Conservation (phyloP, 2,329 filamentous ascomycete genomes). For the Nectriaceae sp. region DNA sequence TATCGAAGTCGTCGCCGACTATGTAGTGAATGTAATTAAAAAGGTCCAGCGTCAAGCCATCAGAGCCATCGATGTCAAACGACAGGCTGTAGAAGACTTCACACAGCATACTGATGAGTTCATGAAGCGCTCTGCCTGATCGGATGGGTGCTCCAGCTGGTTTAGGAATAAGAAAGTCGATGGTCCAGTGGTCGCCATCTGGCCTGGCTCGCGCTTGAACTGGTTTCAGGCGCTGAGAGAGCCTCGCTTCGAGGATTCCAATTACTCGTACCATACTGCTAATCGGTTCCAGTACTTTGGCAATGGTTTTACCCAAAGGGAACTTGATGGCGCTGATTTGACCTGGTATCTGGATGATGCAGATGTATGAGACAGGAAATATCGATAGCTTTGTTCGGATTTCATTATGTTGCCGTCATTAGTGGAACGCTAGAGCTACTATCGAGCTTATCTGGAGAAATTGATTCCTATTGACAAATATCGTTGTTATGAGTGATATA, state of each 20-base stretch:
- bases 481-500: too few relatives aligned
- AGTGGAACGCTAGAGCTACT: too few relatives aligned
- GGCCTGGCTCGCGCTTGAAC: background rate
- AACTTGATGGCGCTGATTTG: constrained; percentile 1
- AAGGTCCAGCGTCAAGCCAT: background rate
- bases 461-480: too few relatives aligned
- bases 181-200: background rate
- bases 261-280: background rate
- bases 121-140: background rate
- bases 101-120: background rate
- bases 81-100: background rate
- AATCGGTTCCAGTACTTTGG: constrained; percentile 1
- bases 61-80: background rate
- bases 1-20: constrained; percentile 1
- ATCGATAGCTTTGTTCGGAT: too few relatives aligned
- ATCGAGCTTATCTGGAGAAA: too few relatives aligned
- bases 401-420: too few relatives aligned
- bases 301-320: constrained; percentile 1
- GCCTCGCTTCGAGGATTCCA: background rate
- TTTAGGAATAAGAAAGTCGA: constrained; percentile 1
- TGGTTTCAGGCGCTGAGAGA: background rate
- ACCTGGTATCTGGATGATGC: constrained; percentile 6
- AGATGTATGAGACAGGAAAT: too few relatives aligned
- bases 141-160: background rate
- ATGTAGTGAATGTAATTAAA: background rate